Evolutionary conservation across 164 flowering plant species (phyloP).

Genomic region (Protea cynaroides): DNA sequence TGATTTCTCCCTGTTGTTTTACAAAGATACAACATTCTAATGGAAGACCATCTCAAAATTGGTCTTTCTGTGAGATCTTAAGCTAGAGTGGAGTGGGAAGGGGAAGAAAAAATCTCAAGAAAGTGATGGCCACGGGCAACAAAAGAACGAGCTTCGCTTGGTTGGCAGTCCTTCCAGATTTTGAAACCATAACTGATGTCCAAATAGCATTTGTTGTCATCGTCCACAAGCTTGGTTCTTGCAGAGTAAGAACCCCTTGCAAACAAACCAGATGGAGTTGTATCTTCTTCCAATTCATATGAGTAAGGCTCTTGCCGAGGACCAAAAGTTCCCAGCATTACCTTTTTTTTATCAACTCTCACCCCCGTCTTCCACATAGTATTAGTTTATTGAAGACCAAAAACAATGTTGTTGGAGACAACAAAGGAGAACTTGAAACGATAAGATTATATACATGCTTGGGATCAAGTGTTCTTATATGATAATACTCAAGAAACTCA

Average conservation of each 20-base stretch:
- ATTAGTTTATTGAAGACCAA: conserved; percentile 48
- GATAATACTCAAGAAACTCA: no score
- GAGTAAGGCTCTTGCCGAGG: conserved; percentile 49
- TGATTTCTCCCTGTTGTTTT: background rate
- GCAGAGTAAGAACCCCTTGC: conserved; percentile 51
- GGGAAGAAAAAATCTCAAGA: background rate
- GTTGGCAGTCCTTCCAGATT: conserved; percentile 46
- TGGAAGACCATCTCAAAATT: background rate
- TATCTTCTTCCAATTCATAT: conserved; percentile 38
- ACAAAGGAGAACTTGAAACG: conserved; percentile 38
- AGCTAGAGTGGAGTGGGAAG: background rate
- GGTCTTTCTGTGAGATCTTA: background rate
- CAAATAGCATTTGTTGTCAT: conserved; percentile 51
- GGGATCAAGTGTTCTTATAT: no score
- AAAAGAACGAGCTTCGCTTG: no score
- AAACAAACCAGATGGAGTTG: conserved; percentile 44
- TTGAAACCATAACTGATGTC: conserved; percentile 46
- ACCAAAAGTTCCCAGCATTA: conserved; percentile 55
- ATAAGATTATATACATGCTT: no score
- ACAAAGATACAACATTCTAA: conserved; percentile 8
- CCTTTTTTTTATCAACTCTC: conserved; percentile 38
- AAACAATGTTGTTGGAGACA: conserved; percentile 44
- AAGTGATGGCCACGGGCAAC: conserved; percentile 34
- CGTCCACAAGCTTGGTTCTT: conserved; percentile 49
- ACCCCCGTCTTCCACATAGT: conserved; percentile 53